Conservation (phyloP, 2,329 filamentous ascomycete genomes). For the Bisporella sp. region DNA sequence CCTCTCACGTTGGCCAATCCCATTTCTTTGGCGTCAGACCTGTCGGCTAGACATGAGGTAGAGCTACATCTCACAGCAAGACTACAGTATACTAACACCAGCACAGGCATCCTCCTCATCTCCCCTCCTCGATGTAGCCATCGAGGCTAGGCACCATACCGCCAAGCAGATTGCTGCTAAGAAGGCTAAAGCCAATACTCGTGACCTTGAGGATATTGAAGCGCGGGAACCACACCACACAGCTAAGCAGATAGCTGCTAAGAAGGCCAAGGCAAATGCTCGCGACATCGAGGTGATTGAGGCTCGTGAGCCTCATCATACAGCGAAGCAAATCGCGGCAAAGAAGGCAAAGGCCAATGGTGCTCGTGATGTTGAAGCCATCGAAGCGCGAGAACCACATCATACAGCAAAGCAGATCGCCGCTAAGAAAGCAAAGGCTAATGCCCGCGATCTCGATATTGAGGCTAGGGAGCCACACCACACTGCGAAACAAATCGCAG, state of each 20-base stretch:
- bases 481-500: conserved; percentile 1
- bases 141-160: conserved; percentile 11
- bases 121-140: conserved; percentile 3
- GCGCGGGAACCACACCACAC: conserved; percentile 15
- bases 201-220: conserved; percentile 1
- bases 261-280: conserved; percentile 9
- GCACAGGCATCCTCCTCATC: background rate
- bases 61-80: background rate
- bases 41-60: conserved; percentile 13
- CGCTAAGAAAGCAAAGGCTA: conserved; percentile 13
- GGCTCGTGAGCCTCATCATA: conserved; percentile 13
- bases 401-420: conserved; percentile 20
- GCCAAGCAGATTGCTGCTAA: conserved; percentile 10
- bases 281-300: conserved; percentile 2
- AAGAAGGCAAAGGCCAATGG: background rate
- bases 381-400: conserved; percentile 9
- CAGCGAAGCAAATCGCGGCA: conserved; percentile 16
- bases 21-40: conserved; percentile 10
- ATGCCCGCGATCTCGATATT: background rate
- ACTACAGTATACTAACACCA: background rate
- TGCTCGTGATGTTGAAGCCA: background rate
- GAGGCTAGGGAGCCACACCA: background rate
- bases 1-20: conserved; percentile 17
- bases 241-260: conserved; percentile 15
- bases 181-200: background rate